Evolutionary conservation across 179 eudicot species (phyloP).

Genomic region (Silene vulgaris): DNA sequence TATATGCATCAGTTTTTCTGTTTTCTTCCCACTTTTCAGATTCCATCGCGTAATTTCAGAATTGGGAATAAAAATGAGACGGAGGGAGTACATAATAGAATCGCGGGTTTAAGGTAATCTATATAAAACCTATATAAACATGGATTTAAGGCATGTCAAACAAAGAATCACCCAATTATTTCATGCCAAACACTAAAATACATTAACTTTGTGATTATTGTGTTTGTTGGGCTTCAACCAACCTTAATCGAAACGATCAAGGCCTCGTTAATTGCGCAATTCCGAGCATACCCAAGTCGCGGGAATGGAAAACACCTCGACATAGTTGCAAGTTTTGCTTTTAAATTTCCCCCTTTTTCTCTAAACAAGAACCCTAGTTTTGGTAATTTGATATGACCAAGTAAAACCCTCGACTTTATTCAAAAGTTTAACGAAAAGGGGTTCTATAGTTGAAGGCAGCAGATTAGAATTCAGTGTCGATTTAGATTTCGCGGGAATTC

Average conservation of each 20-base stretch:
- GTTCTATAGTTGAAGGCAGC: neutral
- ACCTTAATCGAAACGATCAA: slow-evolving; percentile 94
- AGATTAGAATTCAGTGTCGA: neutral
- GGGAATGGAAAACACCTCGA: slow-evolving; percentile 74
- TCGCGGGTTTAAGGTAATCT: too few species aligned
- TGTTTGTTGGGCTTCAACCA: slow-evolving; percentile 47
- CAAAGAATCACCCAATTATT: slow-evolving; percentile 4
- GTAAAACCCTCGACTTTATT: neutral
- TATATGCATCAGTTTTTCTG: neutral
- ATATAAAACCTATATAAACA: too few species aligned
- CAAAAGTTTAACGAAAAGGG: neutral
- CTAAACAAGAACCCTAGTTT: neutral
- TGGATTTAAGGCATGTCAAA: neutral
- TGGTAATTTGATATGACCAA: neutral
- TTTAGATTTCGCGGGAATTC: neutral
- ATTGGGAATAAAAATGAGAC: too few species aligned
- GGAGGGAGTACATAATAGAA: too few species aligned
- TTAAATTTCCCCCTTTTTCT: neutral
- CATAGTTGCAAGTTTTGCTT: slow-evolving; percentile 31
- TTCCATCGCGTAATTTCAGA: too few species aligned
- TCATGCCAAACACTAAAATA: slow-evolving; percentile 8
- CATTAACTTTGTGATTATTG: slow-evolving; percentile 11
- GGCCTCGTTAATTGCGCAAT: slow-evolving; percentile 49
- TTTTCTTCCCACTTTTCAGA: too few species aligned
- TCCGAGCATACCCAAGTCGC: slow-evolving; percentile 48